Base-by-base conservation (phyloP, 345 rosid species). In the Syzygium aqueum region DNA sequence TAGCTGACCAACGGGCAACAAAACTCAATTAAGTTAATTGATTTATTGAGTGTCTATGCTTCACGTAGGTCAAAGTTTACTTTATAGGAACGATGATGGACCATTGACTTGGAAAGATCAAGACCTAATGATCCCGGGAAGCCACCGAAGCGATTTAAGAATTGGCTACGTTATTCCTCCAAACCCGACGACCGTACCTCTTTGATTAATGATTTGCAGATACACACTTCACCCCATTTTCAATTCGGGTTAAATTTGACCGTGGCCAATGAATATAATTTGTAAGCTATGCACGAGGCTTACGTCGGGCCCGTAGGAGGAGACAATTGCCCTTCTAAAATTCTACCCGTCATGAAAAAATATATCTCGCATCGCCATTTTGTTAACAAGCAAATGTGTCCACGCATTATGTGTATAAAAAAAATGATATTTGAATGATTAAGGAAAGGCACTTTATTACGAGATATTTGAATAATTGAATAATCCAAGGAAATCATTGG, bases 81-180 rank as follows among this genome's bases (percentile, higher is more conserved):
- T 23, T 37, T 5, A 4, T 5, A 1, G 21, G 49, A 73, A 19
- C 7, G 9, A 11, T 8, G 49, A 17, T 5, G 25, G 13, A 73
- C 8, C 25, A 19, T 33, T 19, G 49, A 73, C 22, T 73, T 17
- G 14, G 2, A 33, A 17, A 9, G 14, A 73, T 73, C 46, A 1
- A 43, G 80, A 73, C 9, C 25, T 33, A 9, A 13, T 3, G 2
- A 73, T 10, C 22, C 4, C 21, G 25, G 14, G 23, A 33, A 67
- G 49, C 23, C 19, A 25, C 5, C 19, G 49, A 33, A 9, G 14
- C 3, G 14, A 73, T 73, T 9, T 33, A 4, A 73, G 37, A 73
- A 33, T 17, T 33, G 19, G 43, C 0, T 0, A 11, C 19, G 2
- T 0, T 17, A 3, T 67, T 5, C 11, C 6, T 17, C 46, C 2